Base-by-base conservation (phyloP, 148 eudicot species). In the Camellia lanceoleosa region DNA sequence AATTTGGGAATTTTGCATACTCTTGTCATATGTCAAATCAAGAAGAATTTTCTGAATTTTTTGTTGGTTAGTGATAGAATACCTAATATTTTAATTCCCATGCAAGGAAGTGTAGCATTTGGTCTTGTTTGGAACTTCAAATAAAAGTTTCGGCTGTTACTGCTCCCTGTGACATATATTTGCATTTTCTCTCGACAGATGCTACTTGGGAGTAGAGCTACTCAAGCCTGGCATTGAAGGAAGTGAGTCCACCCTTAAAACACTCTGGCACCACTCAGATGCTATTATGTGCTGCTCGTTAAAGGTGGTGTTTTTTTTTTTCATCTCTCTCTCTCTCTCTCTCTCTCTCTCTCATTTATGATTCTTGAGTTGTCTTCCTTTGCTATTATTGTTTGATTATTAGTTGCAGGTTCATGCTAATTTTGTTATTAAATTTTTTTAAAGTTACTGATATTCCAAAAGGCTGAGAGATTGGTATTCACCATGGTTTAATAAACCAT, bases 281-380 rank as follows among this genome's bases (percentile, higher is more conserved):
- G 97, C 98, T 62, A 88, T 94, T 68, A 74, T 94, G 91, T 94
- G 98, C 83, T 94, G 98, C 90, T 91, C 98, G 72, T 78, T 92
- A 81, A 94, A 94, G 98, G 97, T 92, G 72, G 1, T 1, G 49
- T 59, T 49, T 71, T 7, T 49, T 15, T 16, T n/a, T 13, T 71
- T 49, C 1, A n/a, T n/a, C n/a, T n/a, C n/a, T 0, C 0, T 16
- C n/a, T n/a, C n/a, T n/a, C n/a, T n/a, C n/a, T n/a, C n/a, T n/a
- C n/a, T n/a, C n/a, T n/a, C n/a, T n/a, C 9, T 44, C 14, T 51
- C 15, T 49, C 59, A 16, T 59, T 59, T 59, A 16, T 5, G 1
- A 6, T 3, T 15, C 62, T 59, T 59, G 62, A 59, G 10, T 54
- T 54, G 58, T 54, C 58, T 54, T 54, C 3, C 58, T 54, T 2